Evolutionary conservation across 345 rosid genomes (phyloP).

Genomic region (Eucalyptus sp.): DNA sequence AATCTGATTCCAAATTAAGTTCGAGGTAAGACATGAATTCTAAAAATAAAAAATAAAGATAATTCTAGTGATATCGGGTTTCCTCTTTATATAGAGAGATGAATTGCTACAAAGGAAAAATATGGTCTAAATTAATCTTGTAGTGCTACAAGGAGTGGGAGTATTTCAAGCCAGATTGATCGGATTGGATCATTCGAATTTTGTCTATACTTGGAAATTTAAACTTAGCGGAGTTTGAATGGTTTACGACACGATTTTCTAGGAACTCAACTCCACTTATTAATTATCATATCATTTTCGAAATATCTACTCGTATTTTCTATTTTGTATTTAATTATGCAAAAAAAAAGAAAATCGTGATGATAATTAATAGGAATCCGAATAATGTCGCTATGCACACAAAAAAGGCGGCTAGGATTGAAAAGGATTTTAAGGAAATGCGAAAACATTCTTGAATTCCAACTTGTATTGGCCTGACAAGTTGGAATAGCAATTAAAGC

Average conservation of each 20-base stretch:
- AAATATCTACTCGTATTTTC: not conserved
- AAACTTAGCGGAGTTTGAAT: not conserved
- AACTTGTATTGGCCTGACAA: not conserved
- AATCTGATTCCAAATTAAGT: not conserved
- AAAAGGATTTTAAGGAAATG: not conserved
- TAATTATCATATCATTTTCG: not conserved
- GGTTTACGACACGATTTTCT: fast-evolving
- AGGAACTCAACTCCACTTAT: not conserved
- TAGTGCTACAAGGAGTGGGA: not conserved
- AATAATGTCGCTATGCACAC: not conserved
- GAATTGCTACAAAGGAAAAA: not conserved
- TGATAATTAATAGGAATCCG: not conserved
- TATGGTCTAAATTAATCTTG: not conserved
- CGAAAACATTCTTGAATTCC: not conserved
- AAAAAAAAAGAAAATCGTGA: not conserved
- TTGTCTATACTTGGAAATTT: fast-evolving
- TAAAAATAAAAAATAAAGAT: not conserved
- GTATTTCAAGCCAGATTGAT: fast-evolving
- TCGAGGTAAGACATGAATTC: not conserved
- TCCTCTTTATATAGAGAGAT: not conserved
- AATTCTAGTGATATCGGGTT: fast-evolving
- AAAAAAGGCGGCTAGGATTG: not conserved
- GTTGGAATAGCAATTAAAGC: not conserved
- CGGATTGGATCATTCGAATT: not conserved
- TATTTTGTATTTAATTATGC: not conserved